Conservation (phyloP, 495 filamentous ascomycete species). For the Xylaria intraflava region DNA sequence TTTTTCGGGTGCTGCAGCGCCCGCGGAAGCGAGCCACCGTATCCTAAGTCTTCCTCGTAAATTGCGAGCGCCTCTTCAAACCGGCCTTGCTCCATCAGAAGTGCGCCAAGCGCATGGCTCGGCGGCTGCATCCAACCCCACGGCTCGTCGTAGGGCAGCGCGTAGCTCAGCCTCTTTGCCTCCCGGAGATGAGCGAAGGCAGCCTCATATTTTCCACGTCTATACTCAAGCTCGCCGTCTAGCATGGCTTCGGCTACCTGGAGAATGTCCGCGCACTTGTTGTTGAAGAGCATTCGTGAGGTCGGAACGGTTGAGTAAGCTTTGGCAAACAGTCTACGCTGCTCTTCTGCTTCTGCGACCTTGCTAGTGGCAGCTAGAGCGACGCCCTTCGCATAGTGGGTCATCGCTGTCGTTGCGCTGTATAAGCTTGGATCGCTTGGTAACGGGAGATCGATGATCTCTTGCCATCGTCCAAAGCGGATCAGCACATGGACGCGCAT, state of each 20-base stretch:
- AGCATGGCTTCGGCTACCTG: conserved; percentile 55
- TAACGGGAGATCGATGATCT: conserved; percentile 44
- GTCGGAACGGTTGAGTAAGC: conserved; percentile 41
- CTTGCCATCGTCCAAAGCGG: conserved; percentile 60
- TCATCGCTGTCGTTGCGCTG: conserved; percentile 56
- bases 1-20: conserved; percentile 58
- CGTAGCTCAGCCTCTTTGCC: conserved; percentile 50
- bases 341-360: conserved; percentile 40
- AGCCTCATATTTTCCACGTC: conserved; percentile 44
- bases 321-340: conserved; percentile 39
- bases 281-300: conserved; percentile 59
- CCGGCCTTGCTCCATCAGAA: conserved; percentile 55
- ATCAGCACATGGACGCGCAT: conserved; percentile 58
- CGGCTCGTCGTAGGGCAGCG: conserved; percentile 58
- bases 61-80: conserved; percentile 48
- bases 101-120: conserved; percentile 57
- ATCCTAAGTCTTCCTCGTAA: conserved; percentile 57
- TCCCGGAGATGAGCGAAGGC: conserved; percentile 50
- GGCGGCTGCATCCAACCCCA: conserved; percentile 68
- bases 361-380: conserved; percentile 50
- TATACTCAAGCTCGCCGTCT: conserved; percentile 63
- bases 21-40: conserved; percentile 47
- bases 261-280: conserved; percentile 55
- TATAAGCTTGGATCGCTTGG: conserved; percentile 51
- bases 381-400: conserved; percentile 58